Conservation (phyloP, 805 yeast species). For the Starmerella ratchasimensis region DNA sequence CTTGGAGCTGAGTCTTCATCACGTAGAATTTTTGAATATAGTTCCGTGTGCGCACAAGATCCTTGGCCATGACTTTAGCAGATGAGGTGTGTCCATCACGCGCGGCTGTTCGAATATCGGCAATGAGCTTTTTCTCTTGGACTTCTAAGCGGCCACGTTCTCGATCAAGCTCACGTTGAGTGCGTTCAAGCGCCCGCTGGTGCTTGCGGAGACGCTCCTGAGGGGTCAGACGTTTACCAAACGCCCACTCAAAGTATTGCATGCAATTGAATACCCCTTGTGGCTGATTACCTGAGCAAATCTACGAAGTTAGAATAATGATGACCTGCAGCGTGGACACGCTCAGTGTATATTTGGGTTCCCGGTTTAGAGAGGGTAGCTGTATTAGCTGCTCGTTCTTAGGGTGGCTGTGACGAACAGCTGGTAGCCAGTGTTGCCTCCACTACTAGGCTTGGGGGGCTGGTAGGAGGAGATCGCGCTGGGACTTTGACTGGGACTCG, state of each 20-base stretch:
- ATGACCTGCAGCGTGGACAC: too few species aligned
- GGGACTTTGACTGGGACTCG: too few species aligned
- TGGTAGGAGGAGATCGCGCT: too few species aligned
- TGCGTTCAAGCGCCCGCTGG: constrained; percentile 86
- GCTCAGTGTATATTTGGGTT: too few species aligned
- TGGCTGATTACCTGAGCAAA: too few species aligned
- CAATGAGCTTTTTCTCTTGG: constrained; percentile 78
- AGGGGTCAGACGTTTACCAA: constrained; percentile 86
- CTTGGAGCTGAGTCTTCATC: constrained; percentile 93
- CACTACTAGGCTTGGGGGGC: too few species aligned
- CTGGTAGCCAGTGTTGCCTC: too few species aligned
- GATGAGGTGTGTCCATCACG: constrained; percentile 79
- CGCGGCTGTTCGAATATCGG: constrained; percentile 83
- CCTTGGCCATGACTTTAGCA: constrained; percentile 91
- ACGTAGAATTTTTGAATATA: constrained; percentile 74
- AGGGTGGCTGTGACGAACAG: too few species aligned
- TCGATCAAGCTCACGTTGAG: constrained; percentile 83
- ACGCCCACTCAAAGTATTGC: constrained; percentile 82
- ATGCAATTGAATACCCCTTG: too few species aligned
- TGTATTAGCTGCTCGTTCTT: too few species aligned
- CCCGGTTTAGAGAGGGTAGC: too few species aligned
- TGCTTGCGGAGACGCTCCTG: constrained; percentile 90
- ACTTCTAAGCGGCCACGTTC: constrained; percentile 75
- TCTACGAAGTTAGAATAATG: too few species aligned
- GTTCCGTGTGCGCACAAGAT: constrained; percentile 73